Evolutionary conservation across 176 grass and related monocot species (phyloP).

Genomic region (Cenchrus americanus): DNA sequence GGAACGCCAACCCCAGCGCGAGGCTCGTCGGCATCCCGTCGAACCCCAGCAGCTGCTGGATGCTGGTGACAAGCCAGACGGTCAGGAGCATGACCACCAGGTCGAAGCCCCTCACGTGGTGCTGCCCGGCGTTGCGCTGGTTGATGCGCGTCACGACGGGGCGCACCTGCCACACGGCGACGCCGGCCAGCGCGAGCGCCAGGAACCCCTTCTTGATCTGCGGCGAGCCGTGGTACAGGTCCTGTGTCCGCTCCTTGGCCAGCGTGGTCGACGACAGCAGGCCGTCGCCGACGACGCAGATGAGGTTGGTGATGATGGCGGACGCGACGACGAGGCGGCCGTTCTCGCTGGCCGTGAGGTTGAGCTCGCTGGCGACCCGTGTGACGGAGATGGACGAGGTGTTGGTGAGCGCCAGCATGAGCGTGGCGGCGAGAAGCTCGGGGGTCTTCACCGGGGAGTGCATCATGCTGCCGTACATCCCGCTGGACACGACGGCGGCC

Average conservation of each 20-base stretch:
- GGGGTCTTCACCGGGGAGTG: slow-evolving; percentile 59
- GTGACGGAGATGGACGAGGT: slow-evolving; percentile 31
- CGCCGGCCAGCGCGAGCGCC: slow-evolving; percentile 22
- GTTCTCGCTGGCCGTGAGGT: slow-evolving; percentile 52
- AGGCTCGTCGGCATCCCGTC: slow-evolving; percentile 51
- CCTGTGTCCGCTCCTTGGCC: slow-evolving; percentile 26
- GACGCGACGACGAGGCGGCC: slow-evolving; percentile 43
- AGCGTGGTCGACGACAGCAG: slow-evolving; percentile 39
- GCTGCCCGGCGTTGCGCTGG: slow-evolving; percentile 46
- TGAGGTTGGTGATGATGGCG: slow-evolving; percentile 51
- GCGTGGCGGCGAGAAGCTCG: slow-evolving; percentile 57
- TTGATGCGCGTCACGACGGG: slow-evolving; percentile 45
- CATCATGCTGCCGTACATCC: slow-evolving; percentile 70
- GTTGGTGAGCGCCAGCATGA: slow-evolving; percentile 50
- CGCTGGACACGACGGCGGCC: slow-evolving; percentile 41
- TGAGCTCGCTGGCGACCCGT: slow-evolving; percentile 45
- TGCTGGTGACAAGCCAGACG: slow-evolving; percentile 29
- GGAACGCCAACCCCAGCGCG: slow-evolving; percentile 49
- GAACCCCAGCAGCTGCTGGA: slow-evolving; percentile 46
- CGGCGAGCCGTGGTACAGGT: not conserved
- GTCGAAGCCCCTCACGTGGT: slow-evolving; percentile 39
- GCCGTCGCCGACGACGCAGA: slow-evolving; percentile 55
- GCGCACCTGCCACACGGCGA: slow-evolving; percentile 37
- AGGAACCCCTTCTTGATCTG: slow-evolving; percentile 39
- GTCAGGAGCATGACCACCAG: slow-evolving; percentile 16